Base-by-base conservation (phyloP, 1,284 basidiomycete species). In the Ganoderma leucocontextum region DNA sequence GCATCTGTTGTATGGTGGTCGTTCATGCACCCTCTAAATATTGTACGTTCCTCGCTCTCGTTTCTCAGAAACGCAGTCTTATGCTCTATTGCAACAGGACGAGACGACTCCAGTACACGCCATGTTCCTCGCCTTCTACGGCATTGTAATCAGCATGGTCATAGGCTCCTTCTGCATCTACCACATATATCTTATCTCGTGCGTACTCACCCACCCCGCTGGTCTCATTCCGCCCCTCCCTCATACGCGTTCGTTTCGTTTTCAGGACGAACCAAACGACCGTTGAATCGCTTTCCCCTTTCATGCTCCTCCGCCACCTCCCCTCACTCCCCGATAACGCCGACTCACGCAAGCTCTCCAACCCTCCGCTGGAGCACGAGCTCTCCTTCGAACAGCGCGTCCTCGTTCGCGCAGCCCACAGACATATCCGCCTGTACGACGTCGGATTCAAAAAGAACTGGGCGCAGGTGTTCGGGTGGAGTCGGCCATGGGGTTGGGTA, bases 221-320 rank as follows among this genome's bases (percentile, higher is more conserved):
- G 62, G 53, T 39, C 36, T 2, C 35, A 12, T n/a, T 55, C 41
- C 25, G 36, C n/a, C 33, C 41, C 17, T 36, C 33, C 25, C 42
- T 38, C 35, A 42, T 62, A 39, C 25, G 62, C 36, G 29, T 22
- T 36, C 17, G n/a, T 13, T 13, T 53, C 38, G 47, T 19, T 41
- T 62, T 22, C 74, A 95, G 94, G 36, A 93, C 91, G 57, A 96
- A 96, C 78, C 92, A 95, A 78, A 95, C 95, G 4, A 96, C 95
- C 0, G 75, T 96, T 38, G 95, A 97, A 77, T 86, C 90, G 70
- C 86, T 96, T 47, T 89, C 93, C 0, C 92, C 93, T 2, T 94
- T 92, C 76, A 81, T 92, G 38, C 85, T 95, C 12, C 83, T 95
- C 60, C 87, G 89, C 64, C 81, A 92, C 74, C 81, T 95, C 41